phyloP scores from a whole-genome alignment of 129 eudicot species.

The Ambrosia artemisiifolia region DNA sequence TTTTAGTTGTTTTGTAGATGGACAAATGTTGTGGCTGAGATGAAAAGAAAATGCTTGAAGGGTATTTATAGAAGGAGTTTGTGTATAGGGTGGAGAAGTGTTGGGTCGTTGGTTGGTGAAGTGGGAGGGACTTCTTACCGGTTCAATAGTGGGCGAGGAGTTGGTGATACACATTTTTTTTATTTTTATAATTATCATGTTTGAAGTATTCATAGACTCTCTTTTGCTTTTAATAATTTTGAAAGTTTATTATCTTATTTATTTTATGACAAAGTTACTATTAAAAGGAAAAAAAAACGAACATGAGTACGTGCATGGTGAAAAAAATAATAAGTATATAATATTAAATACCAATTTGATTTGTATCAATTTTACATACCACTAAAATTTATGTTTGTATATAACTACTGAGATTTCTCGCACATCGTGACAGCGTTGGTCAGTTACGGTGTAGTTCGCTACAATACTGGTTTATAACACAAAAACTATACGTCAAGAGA shows the following conservation, averaged over 20 bases:
- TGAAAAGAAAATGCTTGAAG: not conserved
- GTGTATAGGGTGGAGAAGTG: constrained; percentile 17
- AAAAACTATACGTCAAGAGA: no score
- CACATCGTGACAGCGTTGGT: no score
- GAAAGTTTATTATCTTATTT: not conserved
- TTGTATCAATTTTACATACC: not conserved
- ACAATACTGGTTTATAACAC: no score
- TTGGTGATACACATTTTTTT: constrained; percentile 19
- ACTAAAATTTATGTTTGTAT: not conserved
- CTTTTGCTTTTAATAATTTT: not conserved
- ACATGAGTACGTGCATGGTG: not conserved
- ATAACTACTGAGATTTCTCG: not conserved
- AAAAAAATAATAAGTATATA: not conserved
- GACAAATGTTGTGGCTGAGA: constrained; percentile 21
- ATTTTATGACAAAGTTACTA: no score
- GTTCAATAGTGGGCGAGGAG: constrained; percentile 29
- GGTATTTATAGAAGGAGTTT: constrained; percentile 25
- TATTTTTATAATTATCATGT: constrained; percentile 3
- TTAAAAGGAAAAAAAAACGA: not conserved
- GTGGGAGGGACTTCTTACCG: constrained; percentile 37
- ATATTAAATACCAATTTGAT: not conserved
- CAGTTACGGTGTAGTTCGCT: no score
- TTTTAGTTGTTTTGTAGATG: constrained; percentile 5
- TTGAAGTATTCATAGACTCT: constrained; percentile 18
- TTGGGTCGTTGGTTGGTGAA: constrained; percentile 34